Evolutionary conservation across 805 yeast species (phyloP), one percentile per base, ranked within the genome.

Genomic region (Barnettozyma populi): DNA sequence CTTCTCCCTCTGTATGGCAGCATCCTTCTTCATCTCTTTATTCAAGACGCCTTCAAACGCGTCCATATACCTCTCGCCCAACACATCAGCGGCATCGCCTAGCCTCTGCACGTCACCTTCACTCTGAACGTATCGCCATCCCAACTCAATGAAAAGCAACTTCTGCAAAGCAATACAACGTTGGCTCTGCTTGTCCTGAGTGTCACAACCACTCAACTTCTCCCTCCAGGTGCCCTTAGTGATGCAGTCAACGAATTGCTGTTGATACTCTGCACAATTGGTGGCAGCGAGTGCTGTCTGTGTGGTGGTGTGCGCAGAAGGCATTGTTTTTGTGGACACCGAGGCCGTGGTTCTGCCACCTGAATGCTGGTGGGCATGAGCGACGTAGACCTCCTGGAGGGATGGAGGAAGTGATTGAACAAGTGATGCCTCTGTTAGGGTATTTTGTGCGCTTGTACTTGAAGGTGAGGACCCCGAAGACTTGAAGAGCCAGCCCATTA

Each of bases 201-300:
- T 36, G 16, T 44, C 45, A 48, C 63, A 59, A 3, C 57, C 59
- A 4, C 35, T 36, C 25, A 52, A 36, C 9, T 49, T 48, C 25
- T 57, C 60, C 19, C 39, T 49, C 48, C 44, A 52, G 5, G 53
- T 37, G 7, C 62, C 62, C 9, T 50, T 44, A 7, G 52, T 45
- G 19, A 58, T 37, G 41, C 62, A 58, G 14, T 52, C 42, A 45
- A 56, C 43, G 47, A 54, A 57, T 13, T 47, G 52, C 3, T 47
- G 29, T 21, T 57, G 56, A 38, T 46, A 50, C 18, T 57, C 61
- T 1, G 62, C 60, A 52, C 62, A 58, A 39, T 57, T 56, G 2
- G 50, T 39, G 10, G 48, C 46, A 4, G 51, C 46, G 4, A 39
- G 36, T 5, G 36, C 45, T 2, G 25, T 27, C 19, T 23, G 23